Base-by-base conservation (phyloP, 768 basidiomycete genomes). In the Boletus reticulatus region DNA sequence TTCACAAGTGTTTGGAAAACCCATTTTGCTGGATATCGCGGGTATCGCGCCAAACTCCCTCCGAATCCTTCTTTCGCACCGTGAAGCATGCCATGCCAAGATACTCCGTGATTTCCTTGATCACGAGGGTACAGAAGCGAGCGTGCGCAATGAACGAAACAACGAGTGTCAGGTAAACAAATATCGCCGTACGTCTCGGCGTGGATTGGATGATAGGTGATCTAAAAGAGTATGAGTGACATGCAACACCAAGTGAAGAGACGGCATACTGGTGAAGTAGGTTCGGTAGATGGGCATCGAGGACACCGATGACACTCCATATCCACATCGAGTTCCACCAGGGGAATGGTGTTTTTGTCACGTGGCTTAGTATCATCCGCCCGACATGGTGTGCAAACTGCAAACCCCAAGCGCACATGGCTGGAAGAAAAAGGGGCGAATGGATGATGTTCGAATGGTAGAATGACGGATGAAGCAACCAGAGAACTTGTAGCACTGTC, bases 11-110 rank as follows among this genome's bases (percentile, higher is more conserved):
- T 52, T 70, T 72, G 3, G 58, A 55, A 36, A 54, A 48, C 14
- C 68, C 60, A 48, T 69, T 37, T 12, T 74, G 36, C 36, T 37
- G 36, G 14, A 37, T 37, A 16, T 37, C 36, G 36, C 36, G 36
- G 36, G 36, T 37, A 37, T 37, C 36, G 36, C 36, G 36, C 36
- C 36, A 37, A 37, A 37, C 6, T 13, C 36, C 36, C 36, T 37
- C 36, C 16, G 36, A 13, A 60, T 93, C 92, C 80, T 84, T 90
- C 76, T 90, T 94, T 52, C 86, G 78, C 43, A 97, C 94, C 16
- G 90, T 93, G 67, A 97, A 94, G 75, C 94, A 98, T 1, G 93
- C 96, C 63, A 97, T 93, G 12, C 96, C 96, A 58, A 96, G 80
- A 72, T 88, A 89, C 56, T 94, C 83, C 53, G 93, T 96, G 72